Evolutionary conservation across 805 yeast genomes (phyloP).

Genomic region (Myxozyma vanderwaltii): DNA sequence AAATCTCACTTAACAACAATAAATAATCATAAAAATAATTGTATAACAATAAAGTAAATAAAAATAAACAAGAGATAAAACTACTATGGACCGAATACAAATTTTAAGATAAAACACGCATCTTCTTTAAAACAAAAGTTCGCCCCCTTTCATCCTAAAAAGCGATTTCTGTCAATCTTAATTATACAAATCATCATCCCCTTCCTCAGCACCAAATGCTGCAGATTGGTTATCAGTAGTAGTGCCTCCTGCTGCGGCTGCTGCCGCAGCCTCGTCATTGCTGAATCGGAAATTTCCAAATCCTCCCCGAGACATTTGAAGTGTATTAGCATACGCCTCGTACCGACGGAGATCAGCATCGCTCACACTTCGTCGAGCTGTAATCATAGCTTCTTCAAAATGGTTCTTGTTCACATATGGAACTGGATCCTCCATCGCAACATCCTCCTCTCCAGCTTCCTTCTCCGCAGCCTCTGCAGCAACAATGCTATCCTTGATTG

Average conservation of each 20-base stretch:
- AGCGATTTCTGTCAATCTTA: conserved; percentile 36
- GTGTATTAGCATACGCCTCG: conserved; percentile 90
- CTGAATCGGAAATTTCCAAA: conserved; percentile 86
- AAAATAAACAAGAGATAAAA: too few species aligned
- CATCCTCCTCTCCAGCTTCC: conserved; percentile 52
- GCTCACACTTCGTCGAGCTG: conserved; percentile 95
- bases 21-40: too few species aligned
- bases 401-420: conserved; percentile 93
- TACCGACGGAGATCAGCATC: conserved; percentile 98
- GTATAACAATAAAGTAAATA: too few species aligned
- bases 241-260: conserved; percentile 38
- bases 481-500: conserved; percentile 96
- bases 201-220: conserved; percentile 50
- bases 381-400: conserved; percentile 99
- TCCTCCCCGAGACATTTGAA: conserved; percentile 95
- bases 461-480: conserved; percentile 55
- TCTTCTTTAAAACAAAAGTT: neutral
- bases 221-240: conserved; percentile 38
- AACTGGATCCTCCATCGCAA: conserved; percentile 85
- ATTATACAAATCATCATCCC: conserved; percentile 68
- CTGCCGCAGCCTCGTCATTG: conserved; percentile 45
- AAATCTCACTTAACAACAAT: too few species aligned
- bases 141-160: neutral
- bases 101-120: neutral
- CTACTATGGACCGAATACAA: too few species aligned